A percentile compares a stretch with the other conserved stretches of the same genome.
Evolutionary conservation across 441 rosid species (phyloP).

Genomic region (Raphanus hybrid): DNA sequence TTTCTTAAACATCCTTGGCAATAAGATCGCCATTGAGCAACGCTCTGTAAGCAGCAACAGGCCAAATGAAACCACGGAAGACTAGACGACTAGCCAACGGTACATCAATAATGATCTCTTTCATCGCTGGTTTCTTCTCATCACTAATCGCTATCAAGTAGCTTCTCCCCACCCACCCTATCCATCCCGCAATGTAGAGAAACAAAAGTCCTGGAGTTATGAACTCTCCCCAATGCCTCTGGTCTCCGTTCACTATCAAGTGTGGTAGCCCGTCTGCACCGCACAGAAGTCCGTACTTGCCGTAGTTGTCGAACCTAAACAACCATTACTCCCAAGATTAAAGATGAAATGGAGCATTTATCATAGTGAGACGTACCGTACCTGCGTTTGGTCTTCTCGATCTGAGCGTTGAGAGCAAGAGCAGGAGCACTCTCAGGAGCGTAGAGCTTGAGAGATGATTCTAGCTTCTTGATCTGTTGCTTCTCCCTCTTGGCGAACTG

Average conservation of each 20-base stretch:
- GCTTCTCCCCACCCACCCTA: conserved; percentile 98
- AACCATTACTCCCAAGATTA: too few species aligned
- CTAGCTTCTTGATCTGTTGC: conserved; percentile 78
- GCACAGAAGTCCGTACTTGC: too few species aligned
- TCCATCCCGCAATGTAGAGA: conserved; percentile 97
- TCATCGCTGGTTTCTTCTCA: conserved; percentile 94
- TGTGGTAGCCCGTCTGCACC: too few species aligned
- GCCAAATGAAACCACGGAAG: conserved; percentile 93
- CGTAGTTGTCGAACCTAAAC: background rate
- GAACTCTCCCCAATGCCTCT: too few species aligned
- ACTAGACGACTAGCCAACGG: conserved; percentile 74
- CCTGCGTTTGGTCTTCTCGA: conserved; percentile 86
- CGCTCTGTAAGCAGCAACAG: conserved; percentile 96
- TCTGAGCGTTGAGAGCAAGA: conserved; percentile 79
- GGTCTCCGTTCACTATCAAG: too few species aligned
- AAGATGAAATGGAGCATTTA: background rate
- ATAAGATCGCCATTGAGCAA: conserved; percentile 79
- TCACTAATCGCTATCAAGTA: conserved; percentile 85
- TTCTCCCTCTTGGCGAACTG: conserved; percentile 93
- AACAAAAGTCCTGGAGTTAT: conserved; percentile 46
- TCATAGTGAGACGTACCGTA: conserved; percentile 29
- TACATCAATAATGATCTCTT: conserved; percentile 97
- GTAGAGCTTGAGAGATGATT: conserved; percentile 81
- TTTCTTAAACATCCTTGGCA: conserved; percentile 71
- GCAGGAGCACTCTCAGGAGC: conserved; percentile 96